A percentile compares a stretch with the other conserved stretches of the same genome.
Evolutionary conservation across 768 basidiomycete genomes (phyloP).

Genomic region (Suillus placidus): DNA sequence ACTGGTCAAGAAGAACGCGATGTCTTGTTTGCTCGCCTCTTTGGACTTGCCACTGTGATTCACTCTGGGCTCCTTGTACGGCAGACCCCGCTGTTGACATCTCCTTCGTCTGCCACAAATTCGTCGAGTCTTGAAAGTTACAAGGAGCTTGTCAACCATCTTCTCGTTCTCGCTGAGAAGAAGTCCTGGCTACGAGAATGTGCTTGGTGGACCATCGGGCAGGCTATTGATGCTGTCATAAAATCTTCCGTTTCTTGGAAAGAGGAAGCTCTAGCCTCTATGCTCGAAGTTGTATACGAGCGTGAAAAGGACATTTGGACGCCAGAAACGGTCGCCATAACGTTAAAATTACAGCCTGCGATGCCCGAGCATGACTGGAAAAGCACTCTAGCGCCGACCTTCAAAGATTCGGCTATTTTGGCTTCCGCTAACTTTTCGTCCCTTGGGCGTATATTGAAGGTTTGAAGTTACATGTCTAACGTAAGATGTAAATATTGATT

Average conservation of each 20-base stretch:
- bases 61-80: conserved; percentile 83
- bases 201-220: conserved; percentile 80
- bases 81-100: conserved; percentile 51
- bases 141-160: conserved; percentile 55
- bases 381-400: conserved; percentile 63
- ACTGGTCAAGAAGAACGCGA: conserved; percentile 93
- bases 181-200: conserved; percentile 93
- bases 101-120: conserved; percentile 53
- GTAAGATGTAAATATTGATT: conserved; percentile 14
- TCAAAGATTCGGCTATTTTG: conserved; percentile 75
- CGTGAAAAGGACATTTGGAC: conserved; percentile 56
- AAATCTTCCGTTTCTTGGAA: conserved; percentile 72
- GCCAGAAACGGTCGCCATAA: conserved; percentile 85
- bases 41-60: conserved; percentile 84
- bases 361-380: conserved; percentile 71
- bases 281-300: conserved; percentile 54
- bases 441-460: conserved; percentile 82
- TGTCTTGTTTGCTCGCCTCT: conserved; percentile 86
- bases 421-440: conserved; percentile 68
- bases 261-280: conserved; percentile 55
- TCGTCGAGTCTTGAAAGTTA: conserved; percentile 64
- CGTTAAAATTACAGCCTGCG: conserved; percentile 65
- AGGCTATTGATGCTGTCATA: conserved; percentile 63
- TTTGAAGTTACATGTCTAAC: conserved; percentile 31
- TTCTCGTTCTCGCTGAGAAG: conserved; percentile 72